phyloP scores from a whole-genome alignment of 768 basidiomycete genomes.

The Clavaria fumosa region DNA sequence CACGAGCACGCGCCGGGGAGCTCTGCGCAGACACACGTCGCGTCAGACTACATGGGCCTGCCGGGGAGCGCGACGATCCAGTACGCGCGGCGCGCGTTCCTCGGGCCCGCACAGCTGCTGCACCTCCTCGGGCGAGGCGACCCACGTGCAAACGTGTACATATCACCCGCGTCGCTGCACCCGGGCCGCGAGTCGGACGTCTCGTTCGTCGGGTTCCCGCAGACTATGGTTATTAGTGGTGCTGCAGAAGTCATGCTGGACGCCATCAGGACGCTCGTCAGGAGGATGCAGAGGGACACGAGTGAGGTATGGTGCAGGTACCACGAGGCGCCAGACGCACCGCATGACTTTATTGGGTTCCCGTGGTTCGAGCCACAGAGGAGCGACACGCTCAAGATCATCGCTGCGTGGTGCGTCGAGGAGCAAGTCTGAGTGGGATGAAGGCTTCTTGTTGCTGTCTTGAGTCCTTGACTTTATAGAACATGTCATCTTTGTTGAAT shows the following conservation, averaged over 20 bases:
- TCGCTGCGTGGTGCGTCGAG: conserved; percentile 32
- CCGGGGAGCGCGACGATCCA: conserved; percentile 9
- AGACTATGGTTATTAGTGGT: conserved; percentile 43
- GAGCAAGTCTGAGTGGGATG: not conserved
- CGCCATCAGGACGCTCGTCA: conserved; percentile 27
- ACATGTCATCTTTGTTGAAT: not conserved
- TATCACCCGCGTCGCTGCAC: conserved; percentile 41
- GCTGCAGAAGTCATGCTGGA: conserved; percentile 46
- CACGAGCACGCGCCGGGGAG: conserved; percentile 24
- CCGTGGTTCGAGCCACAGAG: conserved; percentile 39
- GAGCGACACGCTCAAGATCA: conserved; percentile 28
- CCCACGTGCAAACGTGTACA: conserved; percentile 33
- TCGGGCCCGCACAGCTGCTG: no score
- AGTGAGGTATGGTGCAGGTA: conserved; percentile 36
- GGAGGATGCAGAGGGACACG: conserved; percentile 36
- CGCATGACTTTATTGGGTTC: conserved; percentile 41
- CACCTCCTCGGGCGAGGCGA: conserved; percentile 29
- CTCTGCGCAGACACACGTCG: conserved; percentile 20
- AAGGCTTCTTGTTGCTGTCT: no score
- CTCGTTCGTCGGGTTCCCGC: conserved; percentile 40
- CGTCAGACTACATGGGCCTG: conserved; percentile 25
- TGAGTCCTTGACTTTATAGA: not conserved
- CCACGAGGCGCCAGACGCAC: conserved; percentile 32
- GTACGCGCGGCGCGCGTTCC: conserved; percentile 27
- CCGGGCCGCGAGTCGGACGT: conserved; percentile 20